These are phyloP conservation scores for Tuber melanosporum DNA, from an alignment of 495 filamentous ascomycete genomes.

Conservation along the genomic window DNA sequence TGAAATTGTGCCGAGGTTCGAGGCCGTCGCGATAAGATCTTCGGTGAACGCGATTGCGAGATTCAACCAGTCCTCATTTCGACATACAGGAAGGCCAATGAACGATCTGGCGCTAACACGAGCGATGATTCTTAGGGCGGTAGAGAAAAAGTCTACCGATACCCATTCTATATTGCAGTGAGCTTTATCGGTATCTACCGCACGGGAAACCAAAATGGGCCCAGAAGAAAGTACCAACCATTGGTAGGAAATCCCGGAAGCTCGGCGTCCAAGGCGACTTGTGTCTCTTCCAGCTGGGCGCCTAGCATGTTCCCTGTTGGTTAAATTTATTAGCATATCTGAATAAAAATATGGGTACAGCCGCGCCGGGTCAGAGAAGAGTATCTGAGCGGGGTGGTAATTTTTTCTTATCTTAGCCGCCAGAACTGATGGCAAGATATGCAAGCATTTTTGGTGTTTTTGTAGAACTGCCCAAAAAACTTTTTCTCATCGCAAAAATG, in stretches of 20 bases:
- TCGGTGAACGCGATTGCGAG: conserved; percentile 55
- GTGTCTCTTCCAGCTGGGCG: conserved; percentile 14
- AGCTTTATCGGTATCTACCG: background rate
- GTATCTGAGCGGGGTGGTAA: background rate
- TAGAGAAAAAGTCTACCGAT: conserved; percentile 43
- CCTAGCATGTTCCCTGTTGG: conserved; percentile 17
- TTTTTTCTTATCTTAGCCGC: background rate
- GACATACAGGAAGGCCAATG: conserved; percentile 51
- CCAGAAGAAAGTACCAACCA: background rate
- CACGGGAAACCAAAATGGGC: background rate
- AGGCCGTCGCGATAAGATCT: conserved; percentile 46
- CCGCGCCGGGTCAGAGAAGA: background rate
- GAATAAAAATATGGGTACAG: background rate
- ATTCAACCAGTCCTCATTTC: conserved; percentile 54
- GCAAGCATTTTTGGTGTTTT: too few relatives aligned
- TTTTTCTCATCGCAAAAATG: background rate
- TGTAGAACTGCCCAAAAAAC: background rate
- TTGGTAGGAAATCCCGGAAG: conserved; percentile 11
- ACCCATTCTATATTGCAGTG: conserved; percentile 44
- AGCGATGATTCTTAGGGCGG: conserved; percentile 50
- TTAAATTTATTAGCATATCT: background rate
- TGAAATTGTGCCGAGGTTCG: conserved; percentile 43
- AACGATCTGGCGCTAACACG: conserved; percentile 54
- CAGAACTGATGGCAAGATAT: background rate
- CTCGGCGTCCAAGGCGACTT: conserved; percentile 15